Conservation (phyloP, 352 stramenopile genomes). For the Saprolegnia diclina region DNA sequence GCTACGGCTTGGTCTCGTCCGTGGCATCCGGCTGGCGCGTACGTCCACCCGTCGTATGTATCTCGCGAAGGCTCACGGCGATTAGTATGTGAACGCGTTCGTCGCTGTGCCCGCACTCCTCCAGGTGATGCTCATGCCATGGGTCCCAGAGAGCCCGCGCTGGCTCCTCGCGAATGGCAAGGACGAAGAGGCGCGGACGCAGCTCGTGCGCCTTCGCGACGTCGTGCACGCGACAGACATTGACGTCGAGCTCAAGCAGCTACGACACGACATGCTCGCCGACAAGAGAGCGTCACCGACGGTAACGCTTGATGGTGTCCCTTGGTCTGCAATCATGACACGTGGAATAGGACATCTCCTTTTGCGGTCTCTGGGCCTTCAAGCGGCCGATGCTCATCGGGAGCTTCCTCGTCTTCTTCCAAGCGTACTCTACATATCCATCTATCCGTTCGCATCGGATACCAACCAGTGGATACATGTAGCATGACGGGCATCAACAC, state of each 20-base stretch:
- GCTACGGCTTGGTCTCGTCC: conserved; percentile 67
- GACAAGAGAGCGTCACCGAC: conserved; percentile 34
- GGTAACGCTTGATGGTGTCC: no score
- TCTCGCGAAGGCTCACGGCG: background rate
- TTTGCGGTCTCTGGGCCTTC: conserved; percentile 50
- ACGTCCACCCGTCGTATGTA: conserved; percentile 19
- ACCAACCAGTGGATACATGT: background rate
- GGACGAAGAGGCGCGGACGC: conserved; percentile 34
- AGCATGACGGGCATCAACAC: conserved; percentile 89
- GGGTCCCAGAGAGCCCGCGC: conserved; percentile 83
- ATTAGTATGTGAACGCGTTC: conserved; percentile 63
- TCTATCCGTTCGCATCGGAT: background rate
- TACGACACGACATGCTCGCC: conserved; percentile 54
- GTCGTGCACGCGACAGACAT: conserved; percentile 27
- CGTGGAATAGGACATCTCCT: conserved; percentile 32
- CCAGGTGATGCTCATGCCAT: conserved; percentile 47
- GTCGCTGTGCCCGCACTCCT: conserved; percentile 57
- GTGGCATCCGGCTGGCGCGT: conserved; percentile 79
- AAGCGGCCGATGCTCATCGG: conserved; percentile 54
- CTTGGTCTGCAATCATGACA: background rate
- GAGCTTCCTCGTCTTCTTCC: conserved; percentile 70
- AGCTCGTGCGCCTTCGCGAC: conserved; percentile 19
- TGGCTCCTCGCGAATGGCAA: conserved; percentile 76
- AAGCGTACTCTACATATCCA: conserved; percentile 37
- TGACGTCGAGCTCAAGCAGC: conserved; percentile 57